A percentile compares a stretch with the other conserved stretches of the same genome.
Evolutionary conservation across 176 grass and related monocot genomes (phyloP).

Genomic region (Pontederia paniculata): DNA sequence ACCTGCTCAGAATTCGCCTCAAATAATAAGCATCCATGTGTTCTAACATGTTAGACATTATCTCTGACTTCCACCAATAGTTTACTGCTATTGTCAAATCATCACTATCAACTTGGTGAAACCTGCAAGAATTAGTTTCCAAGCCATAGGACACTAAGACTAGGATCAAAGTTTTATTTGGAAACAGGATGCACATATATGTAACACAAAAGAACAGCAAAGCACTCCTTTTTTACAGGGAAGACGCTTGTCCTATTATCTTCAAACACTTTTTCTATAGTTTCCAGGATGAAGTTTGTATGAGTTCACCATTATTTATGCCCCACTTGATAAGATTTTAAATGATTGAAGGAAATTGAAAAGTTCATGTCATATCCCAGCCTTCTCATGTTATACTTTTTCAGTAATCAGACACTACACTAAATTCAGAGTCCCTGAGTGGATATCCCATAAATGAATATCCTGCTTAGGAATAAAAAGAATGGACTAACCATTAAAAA

Average conservation of each 20-base stretch:
- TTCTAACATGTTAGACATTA: constrained; percentile 71
- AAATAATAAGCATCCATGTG: constrained; percentile 99
- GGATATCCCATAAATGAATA: no score
- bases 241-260: neutral
- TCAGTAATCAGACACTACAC: no score
- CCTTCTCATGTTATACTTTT: no score
- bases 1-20: constrained; percentile 77
- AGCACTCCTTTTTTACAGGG: neutral
- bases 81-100: constrained; percentile 90
- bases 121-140: constrained; percentile 51
- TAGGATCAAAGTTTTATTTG: neutral
- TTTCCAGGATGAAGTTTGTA: neutral
- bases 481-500: no score
- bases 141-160: neutral
- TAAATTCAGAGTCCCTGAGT: no score
- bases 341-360: neutral
- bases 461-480: no score
- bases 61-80: constrained; percentile 90
- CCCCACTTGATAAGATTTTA: no score
- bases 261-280: neutral
- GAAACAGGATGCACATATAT: neutral
- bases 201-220: neutral
- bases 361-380: neutral
- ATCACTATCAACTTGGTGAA: constrained; percentile 91
- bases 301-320: no score